Evolutionary conservation across 345 rosid genomes (phyloP).

Genomic region (Salix viminalis): DNA sequence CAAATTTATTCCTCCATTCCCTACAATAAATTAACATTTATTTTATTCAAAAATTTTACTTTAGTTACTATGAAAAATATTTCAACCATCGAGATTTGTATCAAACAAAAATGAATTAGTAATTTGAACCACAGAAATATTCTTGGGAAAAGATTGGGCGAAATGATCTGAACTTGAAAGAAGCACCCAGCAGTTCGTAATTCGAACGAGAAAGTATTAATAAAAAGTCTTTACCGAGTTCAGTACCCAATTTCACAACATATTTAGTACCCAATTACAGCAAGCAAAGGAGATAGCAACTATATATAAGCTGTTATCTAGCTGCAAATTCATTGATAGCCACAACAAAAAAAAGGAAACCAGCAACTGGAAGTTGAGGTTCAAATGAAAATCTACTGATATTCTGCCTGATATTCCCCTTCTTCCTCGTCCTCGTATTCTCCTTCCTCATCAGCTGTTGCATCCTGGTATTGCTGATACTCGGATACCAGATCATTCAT

Average conservation of each 20-base stretch:
- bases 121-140: too few species aligned
- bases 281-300: neutral
- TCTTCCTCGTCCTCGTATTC: conserved; percentile 22
- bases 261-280: neutral
- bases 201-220: neutral
- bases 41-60: too few species aligned
- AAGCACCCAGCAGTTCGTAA: neutral
- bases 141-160: too few species aligned
- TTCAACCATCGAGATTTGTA: too few species aligned
- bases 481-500: conserved; percentile 30
- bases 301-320: too few species aligned
- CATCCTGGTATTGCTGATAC: conserved; percentile 31
- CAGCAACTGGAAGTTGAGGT: conserved; percentile 27
- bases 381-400: neutral
- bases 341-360: neutral
- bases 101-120: too few species aligned
- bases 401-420: conserved; percentile 18
- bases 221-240: too few species aligned
- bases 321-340: neutral
- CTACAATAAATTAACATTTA: too few species aligned
- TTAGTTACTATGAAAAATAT: too few species aligned
- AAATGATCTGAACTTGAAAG: neutral
- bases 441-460: conserved; percentile 26
- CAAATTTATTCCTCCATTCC: too few species aligned
- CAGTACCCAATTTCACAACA: too few species aligned